phyloP scores from a whole-genome alignment of 371 early-diverging fungal genomes.

The Haplosporangium sp. region DNA sequence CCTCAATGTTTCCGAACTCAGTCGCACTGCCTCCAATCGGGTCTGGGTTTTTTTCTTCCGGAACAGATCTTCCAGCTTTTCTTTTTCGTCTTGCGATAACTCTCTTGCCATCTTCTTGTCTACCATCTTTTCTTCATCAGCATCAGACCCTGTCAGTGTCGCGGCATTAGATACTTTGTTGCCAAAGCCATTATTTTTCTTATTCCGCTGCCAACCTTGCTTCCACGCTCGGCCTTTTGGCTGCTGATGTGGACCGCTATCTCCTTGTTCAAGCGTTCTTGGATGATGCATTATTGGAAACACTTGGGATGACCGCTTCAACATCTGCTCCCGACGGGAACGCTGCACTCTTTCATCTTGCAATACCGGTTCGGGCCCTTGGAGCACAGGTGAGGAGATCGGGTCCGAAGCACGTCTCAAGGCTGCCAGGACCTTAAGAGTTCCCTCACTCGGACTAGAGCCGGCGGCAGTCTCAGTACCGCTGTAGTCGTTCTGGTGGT shows the following conservation, averaged over 20 bases:
- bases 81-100: neutral
- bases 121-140: neutral
- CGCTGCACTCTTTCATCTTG: neutral
- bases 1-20: too few relatives aligned
- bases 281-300: slow-evolving; percentile 9
- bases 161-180: neutral
- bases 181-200: neutral
- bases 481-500: neutral
- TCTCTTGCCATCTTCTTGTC: slow-evolving; percentile 6
- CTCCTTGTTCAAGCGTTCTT: neutral
- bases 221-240: neutral
- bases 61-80: slow-evolving; percentile 15
- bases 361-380: neutral
- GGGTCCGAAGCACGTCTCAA: neutral
- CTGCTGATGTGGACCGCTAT: slow-evolving; percentile 3
- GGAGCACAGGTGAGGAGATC: slow-evolving; percentile 1
- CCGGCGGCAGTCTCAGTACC: neutral
- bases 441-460: neutral
- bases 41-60: slow-evolving; percentile 8
- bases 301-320: slow-evolving; percentile 30
- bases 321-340: slow-evolving; percentile 10
- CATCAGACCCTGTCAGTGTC: neutral
- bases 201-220: slow-evolving; percentile 2
- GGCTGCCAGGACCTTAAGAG: neutral
- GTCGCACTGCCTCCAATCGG: too few relatives aligned